phyloP scores from a whole-genome alignment of 306 rosid genomes.

The Cicer bijugum region DNA sequence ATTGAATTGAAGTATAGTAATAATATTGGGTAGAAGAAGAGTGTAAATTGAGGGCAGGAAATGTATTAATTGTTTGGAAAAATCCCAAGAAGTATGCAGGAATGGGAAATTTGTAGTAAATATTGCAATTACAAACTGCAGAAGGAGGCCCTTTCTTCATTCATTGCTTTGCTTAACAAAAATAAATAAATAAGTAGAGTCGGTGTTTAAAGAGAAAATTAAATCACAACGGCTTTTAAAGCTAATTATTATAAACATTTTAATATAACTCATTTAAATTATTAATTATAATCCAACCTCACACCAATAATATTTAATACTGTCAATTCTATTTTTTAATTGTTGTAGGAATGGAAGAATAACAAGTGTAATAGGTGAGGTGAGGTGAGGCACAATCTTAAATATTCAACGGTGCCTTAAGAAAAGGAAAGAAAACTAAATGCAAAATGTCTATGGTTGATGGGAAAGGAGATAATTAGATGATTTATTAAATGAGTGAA shows the following conservation, averaged over 20 bases:
- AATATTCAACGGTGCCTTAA: constrained; percentile 13
- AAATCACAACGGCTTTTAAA: too few relatives aligned
- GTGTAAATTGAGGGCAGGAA: constrained; percentile 87
- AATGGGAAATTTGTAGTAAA: constrained; percentile 80
- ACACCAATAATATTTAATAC: constrained; percentile 13
- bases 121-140: constrained; percentile 71
- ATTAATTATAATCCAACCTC: not conserved
- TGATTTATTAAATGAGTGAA: too few relatives aligned
- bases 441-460: constrained; percentile 7
- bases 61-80: constrained; percentile 80
- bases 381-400: not conserved
- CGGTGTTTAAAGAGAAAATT: constrained; percentile 50
- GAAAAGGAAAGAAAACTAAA: constrained; percentile 1
- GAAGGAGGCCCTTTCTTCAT: constrained; percentile 64
- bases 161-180: constrained; percentile 72
- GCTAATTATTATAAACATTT: too few relatives aligned
- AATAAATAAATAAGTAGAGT: constrained; percentile 34
- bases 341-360: not conserved
- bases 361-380: not conserved
- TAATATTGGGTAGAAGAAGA: constrained; percentile 74
- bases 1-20: constrained; percentile 50
- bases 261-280: too few relatives aligned
- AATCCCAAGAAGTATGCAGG: constrained; percentile 72
- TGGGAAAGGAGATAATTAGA: not conserved
- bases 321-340: not conserved